These are phyloP conservation scores for Cercospora sp. DNA, from an alignment of 2,329 filamentous ascomycete genomes.

Conservation along the genomic window DNA sequence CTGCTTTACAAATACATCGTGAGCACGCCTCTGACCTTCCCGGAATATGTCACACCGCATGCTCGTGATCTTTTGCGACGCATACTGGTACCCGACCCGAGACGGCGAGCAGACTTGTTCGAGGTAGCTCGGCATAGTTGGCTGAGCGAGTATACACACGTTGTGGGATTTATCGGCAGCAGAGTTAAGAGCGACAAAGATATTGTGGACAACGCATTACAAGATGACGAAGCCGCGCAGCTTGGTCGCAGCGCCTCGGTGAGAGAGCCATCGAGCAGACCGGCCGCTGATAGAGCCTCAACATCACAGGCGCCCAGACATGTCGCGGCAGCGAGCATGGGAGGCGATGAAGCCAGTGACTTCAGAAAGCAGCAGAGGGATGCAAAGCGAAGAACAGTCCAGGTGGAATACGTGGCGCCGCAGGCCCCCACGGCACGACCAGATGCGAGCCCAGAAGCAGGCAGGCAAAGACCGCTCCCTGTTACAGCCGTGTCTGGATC, in stretches of 20 bases:
- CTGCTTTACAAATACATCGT: conserved; percentile 99
- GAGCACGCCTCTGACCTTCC: conserved; percentile 92
- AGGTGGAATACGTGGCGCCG: conserved; percentile 96
- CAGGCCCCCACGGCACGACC: conserved; percentile 81
- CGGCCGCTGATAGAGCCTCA: conserved; percentile 23
- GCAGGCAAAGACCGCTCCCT: conserved; percentile 25
- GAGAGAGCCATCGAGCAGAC: conserved; percentile 68
- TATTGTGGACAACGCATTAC: conserved; percentile 74
- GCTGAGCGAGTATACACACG: conserved; percentile 94
- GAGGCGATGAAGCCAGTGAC: conserved; percentile 29
- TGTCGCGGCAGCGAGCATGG: conserved; percentile 24
- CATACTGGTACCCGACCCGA: conserved; percentile 91
- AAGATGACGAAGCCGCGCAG: conserved; percentile 55
- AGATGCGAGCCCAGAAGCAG: conserved; percentile 44
- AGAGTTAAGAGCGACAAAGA: conserved; percentile 85
- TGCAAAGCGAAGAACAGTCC: conserved; percentile 88
- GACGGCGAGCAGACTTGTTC: conserved; percentile 92
- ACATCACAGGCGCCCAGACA: conserved; percentile 25
- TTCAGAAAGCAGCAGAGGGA: conserved; percentile 62
- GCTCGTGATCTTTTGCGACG: conserved; percentile 87
- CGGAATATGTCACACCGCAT: conserved; percentile 97
- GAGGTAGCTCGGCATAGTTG: conserved; percentile 97
- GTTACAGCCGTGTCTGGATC: conserved; percentile 29
- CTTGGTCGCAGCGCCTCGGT: conserved; percentile 90
- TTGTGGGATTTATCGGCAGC: conserved; percentile 96